phyloP scores from a whole-genome alignment of 495 filamentous ascomycete species.

The Penicillium manginii region DNA sequence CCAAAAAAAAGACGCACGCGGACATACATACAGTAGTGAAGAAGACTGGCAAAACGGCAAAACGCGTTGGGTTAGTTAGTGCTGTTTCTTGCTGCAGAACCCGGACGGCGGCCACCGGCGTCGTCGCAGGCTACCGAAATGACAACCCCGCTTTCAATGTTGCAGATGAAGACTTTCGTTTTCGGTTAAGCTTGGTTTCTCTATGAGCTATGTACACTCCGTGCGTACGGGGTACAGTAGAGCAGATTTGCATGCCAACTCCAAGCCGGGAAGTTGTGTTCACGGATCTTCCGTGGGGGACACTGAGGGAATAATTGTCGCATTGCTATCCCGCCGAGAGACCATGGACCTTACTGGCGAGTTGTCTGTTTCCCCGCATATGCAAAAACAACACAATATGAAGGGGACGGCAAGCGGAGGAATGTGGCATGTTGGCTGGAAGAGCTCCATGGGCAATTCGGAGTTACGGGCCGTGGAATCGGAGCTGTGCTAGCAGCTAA shows the following conservation, averaged over 20 bases:
- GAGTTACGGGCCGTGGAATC: constrained; percentile 5
- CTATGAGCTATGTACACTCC: background rate
- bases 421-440: constrained; percentile 4
- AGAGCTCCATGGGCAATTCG: constrained; percentile 9
- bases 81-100: background rate
- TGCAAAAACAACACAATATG: background rate
- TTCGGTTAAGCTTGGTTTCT: background rate
- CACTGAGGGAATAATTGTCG: too few species aligned
- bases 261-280: background rate
- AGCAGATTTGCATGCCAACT: background rate
- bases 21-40: background rate
- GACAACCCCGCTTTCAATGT: constrained; percentile 4
- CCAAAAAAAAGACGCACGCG: background rate
- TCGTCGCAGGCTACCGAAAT: constrained; percentile 11
- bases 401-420: background rate
- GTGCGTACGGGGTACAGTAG: background rate
- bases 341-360: background rate
- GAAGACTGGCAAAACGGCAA: constrained; percentile 2
- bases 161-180: constrained; percentile 3
- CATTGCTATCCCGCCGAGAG: background rate
- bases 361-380: background rate
- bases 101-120: constrained; percentile 15
- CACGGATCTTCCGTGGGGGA: background rate
- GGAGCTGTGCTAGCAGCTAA: background rate
- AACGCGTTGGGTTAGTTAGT: background rate